A percentile compares a stretch with the other conserved stretches of the same genome.
phyloP scores from a whole-genome alignment of 2,329 filamentous ascomycete genomes.

The Dothideomycetes sp. region DNA sequence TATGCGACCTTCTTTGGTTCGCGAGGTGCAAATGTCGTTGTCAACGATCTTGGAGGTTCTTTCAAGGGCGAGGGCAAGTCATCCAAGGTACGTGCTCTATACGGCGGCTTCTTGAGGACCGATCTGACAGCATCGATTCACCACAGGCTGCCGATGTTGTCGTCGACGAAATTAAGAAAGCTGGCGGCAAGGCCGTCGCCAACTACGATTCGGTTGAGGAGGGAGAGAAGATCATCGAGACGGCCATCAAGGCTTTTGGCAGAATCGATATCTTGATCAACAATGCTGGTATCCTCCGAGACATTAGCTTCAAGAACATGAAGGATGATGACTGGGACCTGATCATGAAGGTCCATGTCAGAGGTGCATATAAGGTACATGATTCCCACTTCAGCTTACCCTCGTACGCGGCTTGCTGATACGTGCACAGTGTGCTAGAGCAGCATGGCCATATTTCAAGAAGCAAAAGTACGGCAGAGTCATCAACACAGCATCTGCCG shows the following conservation, averaged over 20 bases:
- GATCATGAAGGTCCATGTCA: conserved; percentile 85
- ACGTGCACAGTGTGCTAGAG: conserved; percentile 58
- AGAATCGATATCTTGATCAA: conserved; percentile 94
- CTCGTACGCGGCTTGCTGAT: conserved; percentile 11
- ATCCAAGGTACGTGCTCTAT: conserved; percentile 57
- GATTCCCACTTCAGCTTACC: not conserved
- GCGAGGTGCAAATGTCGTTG: conserved; percentile 85
- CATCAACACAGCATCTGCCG: conserved; percentile 95
- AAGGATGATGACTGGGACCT: conserved; percentile 95
- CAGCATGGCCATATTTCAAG: conserved; percentile 94
- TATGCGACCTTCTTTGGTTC: conserved; percentile 86
- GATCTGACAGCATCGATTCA: not conserved
- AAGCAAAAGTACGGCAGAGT: conserved; percentile 97
- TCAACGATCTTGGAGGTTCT: conserved; percentile 89
- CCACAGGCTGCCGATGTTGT: conserved; percentile 69
- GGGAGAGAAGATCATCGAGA: conserved; percentile 89
- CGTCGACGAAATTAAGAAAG: conserved; percentile 72
- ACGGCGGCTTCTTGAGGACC: not conserved
- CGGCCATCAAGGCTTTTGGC: conserved; percentile 69
- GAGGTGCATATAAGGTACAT: conserved; percentile 73
- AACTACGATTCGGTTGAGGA: conserved; percentile 95
- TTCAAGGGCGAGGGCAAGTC: conserved; percentile 88
- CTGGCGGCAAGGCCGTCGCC: conserved; percentile 89
- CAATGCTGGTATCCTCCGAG: conserved; percentile 91
- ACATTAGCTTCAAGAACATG: conserved; percentile 98